Percentiles rank a stretch among this genome's conserved stretches.
phyloP scores from a whole-genome alignment of 257 asterid genomes.

The Scutellaria minor region DNA sequence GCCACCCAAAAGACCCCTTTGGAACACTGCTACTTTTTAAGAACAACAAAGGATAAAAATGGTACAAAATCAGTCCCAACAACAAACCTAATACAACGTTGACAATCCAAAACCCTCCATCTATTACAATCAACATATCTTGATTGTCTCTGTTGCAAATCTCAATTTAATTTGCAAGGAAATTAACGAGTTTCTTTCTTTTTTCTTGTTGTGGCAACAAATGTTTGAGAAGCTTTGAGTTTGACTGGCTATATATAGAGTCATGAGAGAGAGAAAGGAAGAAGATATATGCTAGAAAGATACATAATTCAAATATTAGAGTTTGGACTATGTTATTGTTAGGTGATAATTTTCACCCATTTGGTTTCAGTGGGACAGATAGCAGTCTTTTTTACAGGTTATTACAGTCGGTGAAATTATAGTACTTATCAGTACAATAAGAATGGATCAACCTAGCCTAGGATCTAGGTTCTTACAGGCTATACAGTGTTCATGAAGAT shows the following conservation, averaged over 20 bases:
- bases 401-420: conserved; percentile 39
- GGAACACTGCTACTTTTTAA: conserved; percentile 48
- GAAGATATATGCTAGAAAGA: conserved; percentile 10
- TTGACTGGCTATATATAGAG: conserved; percentile 38
- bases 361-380: no score
- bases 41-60: conserved; percentile 66
- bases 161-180: conserved; percentile 1
- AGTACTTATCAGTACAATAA: conserved; percentile 1
- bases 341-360: neutral
- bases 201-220: conserved; percentile 40
- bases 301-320: neutral
- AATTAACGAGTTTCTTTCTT: neutral
- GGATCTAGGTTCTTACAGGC: conserved; percentile 43
- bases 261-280: conserved; percentile 15
- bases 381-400: conserved; percentile 25
- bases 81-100: conserved; percentile 34
- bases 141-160: neutral
- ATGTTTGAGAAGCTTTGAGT: conserved; percentile 27
- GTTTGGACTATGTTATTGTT: neutral
- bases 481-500: conserved; percentile 12
- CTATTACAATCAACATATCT: conserved; percentile 26
- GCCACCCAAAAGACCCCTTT: conserved; percentile 75
- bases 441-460: conserved; percentile 45
- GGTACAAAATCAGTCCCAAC: conserved; percentile 51
- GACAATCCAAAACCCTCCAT: conserved; percentile 31